Base-by-base conservation (phyloP, 768 basidiomycete genomes). In the Pisolithus sp. region DNA sequence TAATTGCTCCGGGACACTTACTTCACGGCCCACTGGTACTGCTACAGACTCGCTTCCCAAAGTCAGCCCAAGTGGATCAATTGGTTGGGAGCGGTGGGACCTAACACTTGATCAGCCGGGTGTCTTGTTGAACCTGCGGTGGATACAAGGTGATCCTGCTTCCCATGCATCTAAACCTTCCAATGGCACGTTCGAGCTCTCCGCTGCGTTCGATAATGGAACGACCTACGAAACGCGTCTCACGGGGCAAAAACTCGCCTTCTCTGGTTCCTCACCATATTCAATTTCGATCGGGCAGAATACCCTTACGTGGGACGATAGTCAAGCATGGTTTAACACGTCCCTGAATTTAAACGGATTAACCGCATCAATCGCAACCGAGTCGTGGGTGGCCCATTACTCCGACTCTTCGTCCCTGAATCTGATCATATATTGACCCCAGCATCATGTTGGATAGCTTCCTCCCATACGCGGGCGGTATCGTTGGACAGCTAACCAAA, bases 311-410 rank as follows among this genome's bases (percentile, higher is more conserved):
- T 58, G 55, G 52, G 57, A 57, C 13, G 55, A 53, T 17, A 49
- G 38, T n/a, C 55, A 57, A 43, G 47, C n/a, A 13, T 57, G 55
- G 55, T 53, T 58, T 8, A 53, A 57, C 37, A 50, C 57, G 10
- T 42, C 50, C 0, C 18, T 59, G n/a, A 26, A 50, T 30, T 31
- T 52, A 0, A 48, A 50, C 21, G 57, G 53, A 12, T 37, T 59
- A n/a, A 49, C 28, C n/a, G 48, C 55, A 9, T 48, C 48, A 1
- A 46, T 57, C 31, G 47, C 21, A 15, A 54, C 40, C 43, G 50
- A 48, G 28, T 54, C 48, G 52, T 58, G 18, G 43, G 50, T 49
- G 28, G 7, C 5, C 15, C 40, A 21, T 18, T 18, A 18, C 21
- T 8, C 4, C 15, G 6, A 12, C 5, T 1, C 24, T n/a, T 34